Conservation (phyloP, 352 stramenopile genomes). For the Globisporangium middletonii region DNA sequence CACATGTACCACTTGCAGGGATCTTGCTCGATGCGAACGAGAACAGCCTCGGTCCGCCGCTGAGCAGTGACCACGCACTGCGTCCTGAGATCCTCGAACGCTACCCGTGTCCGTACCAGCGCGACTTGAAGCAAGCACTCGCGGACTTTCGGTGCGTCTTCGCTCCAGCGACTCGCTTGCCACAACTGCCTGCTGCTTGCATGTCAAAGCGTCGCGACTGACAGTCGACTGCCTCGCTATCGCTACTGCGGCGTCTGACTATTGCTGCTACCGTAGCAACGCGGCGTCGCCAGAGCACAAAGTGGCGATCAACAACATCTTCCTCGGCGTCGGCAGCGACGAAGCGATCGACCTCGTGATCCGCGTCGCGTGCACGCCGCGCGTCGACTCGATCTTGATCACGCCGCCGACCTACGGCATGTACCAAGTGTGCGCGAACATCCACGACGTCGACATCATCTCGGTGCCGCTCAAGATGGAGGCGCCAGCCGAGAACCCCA, state of each 20-base stretch:
- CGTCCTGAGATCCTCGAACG: constrained; percentile 86
- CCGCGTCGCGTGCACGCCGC: constrained; percentile 94
- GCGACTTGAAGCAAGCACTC: constrained; percentile 89
- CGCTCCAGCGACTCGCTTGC: neutral
- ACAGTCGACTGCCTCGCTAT: constrained; percentile 2
- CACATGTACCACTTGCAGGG: constrained; percentile 30
- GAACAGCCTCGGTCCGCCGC: constrained; percentile 93
- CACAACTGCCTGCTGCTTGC: neutral
- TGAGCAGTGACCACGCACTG: constrained; percentile 66
- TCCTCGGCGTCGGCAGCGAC: constrained; percentile 97
- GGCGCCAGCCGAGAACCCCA: constrained; percentile 42
- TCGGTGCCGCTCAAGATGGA: constrained; percentile 87
- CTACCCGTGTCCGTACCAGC: constrained; percentile 95
- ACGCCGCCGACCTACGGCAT: constrained; percentile 98
- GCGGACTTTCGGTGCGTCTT: constrained; percentile 57
- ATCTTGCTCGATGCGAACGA: constrained; percentile 98
- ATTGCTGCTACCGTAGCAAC: constrained; percentile 28
- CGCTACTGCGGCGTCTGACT: too few relatives aligned
- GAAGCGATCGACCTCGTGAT: constrained; percentile 98
- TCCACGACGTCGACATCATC: constrained; percentile 96
- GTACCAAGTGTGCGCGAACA: constrained; percentile 98
- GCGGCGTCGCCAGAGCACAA: constrained; percentile 34
- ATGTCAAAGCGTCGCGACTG: neutral
- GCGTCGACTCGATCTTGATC: constrained; percentile 92
- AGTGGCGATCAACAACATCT: constrained; percentile 91